Evolutionary conservation across 2,329 filamentous ascomycete species (phyloP), one percentile per base, ranked within the genome.

Genomic region (Elsinoe arachidis): DNA sequence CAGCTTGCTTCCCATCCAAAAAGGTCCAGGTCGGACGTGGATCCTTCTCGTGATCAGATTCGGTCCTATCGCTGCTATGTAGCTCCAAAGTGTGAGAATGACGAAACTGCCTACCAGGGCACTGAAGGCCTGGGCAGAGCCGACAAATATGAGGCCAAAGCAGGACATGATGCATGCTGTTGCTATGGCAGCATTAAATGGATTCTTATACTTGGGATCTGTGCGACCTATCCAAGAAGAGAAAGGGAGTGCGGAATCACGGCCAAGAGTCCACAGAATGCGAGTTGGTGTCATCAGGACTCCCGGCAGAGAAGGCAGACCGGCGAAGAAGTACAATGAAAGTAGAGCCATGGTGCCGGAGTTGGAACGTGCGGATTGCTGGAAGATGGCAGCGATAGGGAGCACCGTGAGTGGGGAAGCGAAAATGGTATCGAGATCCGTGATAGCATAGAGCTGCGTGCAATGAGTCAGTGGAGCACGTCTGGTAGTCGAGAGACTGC

Each of bases 311-410:
- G 76, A 77, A 60, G 76, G 73, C 58, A 80, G 71, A 1, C 76
- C 77, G 2, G 78, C 75, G 47, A 83, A 65, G 47, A 65, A 59
- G 60, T 66, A 63, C 1, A 86, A 72, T 26, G 76, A 65, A 17
- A 77, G 69, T 1, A 77, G 71, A 17, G 72, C 73, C 37, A 74
- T 64, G 2, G 74, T 71, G 41, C 72, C 74, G 30, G 64, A 69
- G 17, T 64, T 64, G 26, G 66, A 68, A 34, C 70, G 68, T 1
- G 73, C 76, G 9, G 72, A 70, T 67, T 78, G 75, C 17, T 69
- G 74, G 68, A 87, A 88, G 59, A 88, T 84, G 53, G 83, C 80
- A 6, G 82, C 80, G 11, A 87, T 79, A 0, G 86, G 85, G 21
- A 61, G 65, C 65, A 33, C 38, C n/a, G 35, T 33, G 66, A 65